These are phyloP conservation scores for Dicorynia guianensis DNA, from an alignment of 306 rosid genomes.

Conservation along the genomic window DNA sequence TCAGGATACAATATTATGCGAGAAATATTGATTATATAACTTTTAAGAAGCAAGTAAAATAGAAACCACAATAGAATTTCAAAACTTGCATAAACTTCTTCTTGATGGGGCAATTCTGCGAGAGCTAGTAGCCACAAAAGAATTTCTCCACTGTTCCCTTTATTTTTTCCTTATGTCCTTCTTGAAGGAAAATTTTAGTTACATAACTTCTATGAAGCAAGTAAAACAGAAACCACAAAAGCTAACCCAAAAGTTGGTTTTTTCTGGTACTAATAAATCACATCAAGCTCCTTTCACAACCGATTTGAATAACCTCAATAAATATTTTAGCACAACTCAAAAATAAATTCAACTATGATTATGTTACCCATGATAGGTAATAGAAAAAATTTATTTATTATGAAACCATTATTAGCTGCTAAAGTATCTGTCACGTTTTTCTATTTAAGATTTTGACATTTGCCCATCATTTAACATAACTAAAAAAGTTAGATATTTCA, in stretches of 20 bases:
- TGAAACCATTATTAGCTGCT: neutral
- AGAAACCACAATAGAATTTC: too few relatives aligned
- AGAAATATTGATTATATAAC: too few relatives aligned
- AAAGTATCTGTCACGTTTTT: too few relatives aligned
- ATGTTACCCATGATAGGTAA: neutral
- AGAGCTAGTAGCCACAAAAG: conserved; percentile 3
- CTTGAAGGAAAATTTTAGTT: conserved; percentile 24
- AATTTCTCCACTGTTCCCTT: conserved; percentile 12
- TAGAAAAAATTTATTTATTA: neutral
- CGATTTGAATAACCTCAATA: too few relatives aligned
- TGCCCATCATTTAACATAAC: too few relatives aligned
- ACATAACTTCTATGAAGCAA: conserved; percentile 20
- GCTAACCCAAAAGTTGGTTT: too few relatives aligned
- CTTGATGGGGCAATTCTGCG: neutral
- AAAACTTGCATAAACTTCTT: conserved; percentile 11
- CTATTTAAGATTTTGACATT: too few relatives aligned
- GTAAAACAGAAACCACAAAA: too few relatives aligned
- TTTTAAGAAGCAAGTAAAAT: too few relatives aligned
- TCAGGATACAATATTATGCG: conserved; percentile 13
- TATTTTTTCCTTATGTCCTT: neutral
- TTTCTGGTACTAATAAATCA: too few relatives aligned
- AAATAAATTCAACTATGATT: conserved; percentile 10
- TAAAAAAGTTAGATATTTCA: neutral
- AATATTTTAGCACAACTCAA: conserved; percentile 14
- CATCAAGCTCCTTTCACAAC: too few relatives aligned